Conservation (phyloP, 2,329 filamentous ascomycete genomes). For the Dothistroma septosporum region DNA sequence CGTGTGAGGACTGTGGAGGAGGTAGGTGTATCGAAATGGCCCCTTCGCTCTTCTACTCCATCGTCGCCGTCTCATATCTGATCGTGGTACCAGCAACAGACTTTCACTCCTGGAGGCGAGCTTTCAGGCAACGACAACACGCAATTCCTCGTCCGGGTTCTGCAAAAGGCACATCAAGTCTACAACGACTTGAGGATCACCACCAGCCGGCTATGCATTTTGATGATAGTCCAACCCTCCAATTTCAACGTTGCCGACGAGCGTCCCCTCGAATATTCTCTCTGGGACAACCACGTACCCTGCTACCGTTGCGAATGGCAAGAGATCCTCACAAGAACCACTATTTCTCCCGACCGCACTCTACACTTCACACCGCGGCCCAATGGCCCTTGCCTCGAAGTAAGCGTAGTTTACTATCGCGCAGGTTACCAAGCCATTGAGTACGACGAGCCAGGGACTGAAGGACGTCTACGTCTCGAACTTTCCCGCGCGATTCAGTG, state of each 20-base stretch:
- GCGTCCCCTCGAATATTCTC: constrained; percentile 43
- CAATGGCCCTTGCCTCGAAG: constrained; percentile 30
- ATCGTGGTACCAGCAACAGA: not conserved
- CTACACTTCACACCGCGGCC: constrained; percentile 36
- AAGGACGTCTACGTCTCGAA: constrained; percentile 37
- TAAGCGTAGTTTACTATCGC: constrained; percentile 44
- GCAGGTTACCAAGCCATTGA: constrained; percentile 42
- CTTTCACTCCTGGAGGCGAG: not conserved
- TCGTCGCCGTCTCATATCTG: too few species aligned
- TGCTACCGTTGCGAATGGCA: constrained; percentile 39
- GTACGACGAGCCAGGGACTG: constrained; percentile 33
- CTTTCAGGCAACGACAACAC: constrained; percentile 33
- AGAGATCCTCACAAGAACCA: constrained; percentile 32
- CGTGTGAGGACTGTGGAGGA: not conserved
- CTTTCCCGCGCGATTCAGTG: constrained; percentile 44
- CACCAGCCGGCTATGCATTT: constrained; percentile 32
- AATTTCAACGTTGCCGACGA: constrained; percentile 48
- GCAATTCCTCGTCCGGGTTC: constrained; percentile 29
- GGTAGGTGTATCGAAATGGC: too few species aligned
- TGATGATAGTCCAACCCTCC: constrained; percentile 43
- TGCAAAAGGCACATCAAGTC: constrained; percentile 34
- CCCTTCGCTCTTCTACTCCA: too few species aligned
- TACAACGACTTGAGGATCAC: constrained; percentile 30
- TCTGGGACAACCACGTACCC: constrained; percentile 37
- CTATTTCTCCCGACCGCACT: constrained; percentile 30